Evolutionary conservation across 2,329 filamentous ascomycete species (phyloP).

Genomic region (Trichothecium roseum): DNA sequence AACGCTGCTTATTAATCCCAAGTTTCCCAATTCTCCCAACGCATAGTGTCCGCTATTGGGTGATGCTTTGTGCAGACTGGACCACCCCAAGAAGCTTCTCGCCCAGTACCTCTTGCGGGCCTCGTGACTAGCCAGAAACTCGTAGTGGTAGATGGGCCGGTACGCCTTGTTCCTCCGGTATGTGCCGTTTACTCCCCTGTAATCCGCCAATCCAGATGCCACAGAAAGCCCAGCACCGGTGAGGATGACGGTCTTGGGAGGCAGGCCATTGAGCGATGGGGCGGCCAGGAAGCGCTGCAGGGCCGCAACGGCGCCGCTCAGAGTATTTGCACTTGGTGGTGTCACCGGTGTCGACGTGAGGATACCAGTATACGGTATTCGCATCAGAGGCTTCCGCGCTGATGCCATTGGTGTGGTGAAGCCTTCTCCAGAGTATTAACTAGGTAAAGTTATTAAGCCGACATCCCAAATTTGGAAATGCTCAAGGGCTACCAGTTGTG

Average conservation of each 20-base stretch:
- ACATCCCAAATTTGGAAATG: too few species aligned
- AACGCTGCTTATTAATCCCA: conserved; percentile 65
- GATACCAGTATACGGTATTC: conserved; percentile 83
- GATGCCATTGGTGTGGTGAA: conserved; percentile 6
- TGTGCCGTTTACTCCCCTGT: conserved; percentile 79
- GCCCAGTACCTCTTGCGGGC: conserved; percentile 93
- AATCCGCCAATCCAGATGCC: conserved; percentile 85
- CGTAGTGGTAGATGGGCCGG: conserved; percentile 84
- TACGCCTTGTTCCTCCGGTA: conserved; percentile 88
- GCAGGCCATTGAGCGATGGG: conserved; percentile 37
- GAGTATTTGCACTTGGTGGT: conserved; percentile 59
- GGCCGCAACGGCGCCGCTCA: conserved; percentile 65
- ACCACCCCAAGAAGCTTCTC: conserved; percentile 86
- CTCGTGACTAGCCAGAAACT: conserved; percentile 75
- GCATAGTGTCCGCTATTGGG: conserved; percentile 77
- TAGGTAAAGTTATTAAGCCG: too few species aligned
- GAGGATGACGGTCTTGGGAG: conserved; percentile 37
- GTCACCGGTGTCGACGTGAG: conserved; percentile 66
- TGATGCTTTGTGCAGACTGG: conserved; percentile 63
- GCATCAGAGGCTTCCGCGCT: conserved; percentile 66
- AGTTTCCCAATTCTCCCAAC: conserved; percentile 56
- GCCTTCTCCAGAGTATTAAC: not conserved
- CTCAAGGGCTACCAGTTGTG: too few species aligned
- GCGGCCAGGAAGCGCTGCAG: conserved; percentile 66
- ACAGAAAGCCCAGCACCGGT: conserved; percentile 90